phyloP scores from a whole-genome alignment of 768 basidiomycete genomes.

The Cyathus striatus region DNA sequence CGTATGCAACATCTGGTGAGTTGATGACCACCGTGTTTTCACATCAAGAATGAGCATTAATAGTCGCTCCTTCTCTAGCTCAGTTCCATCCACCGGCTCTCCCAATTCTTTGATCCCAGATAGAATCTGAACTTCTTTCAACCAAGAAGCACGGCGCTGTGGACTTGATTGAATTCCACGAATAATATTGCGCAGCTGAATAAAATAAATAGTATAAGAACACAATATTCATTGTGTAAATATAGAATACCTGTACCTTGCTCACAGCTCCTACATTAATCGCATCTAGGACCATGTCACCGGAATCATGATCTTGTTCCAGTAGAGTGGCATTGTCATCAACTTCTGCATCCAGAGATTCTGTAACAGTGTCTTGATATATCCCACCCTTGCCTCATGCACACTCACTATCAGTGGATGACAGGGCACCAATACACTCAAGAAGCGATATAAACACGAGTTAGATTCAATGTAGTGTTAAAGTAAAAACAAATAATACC shows the following conservation, averaged over 20 bases:
- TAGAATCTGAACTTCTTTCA: not conserved
- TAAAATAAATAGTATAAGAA: not conserved
- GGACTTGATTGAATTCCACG: not conserved
- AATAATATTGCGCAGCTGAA: not conserved
- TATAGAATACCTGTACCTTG: not conserved
- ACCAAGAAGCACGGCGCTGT: not conserved
- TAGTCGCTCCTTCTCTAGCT: not conserved
- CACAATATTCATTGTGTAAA: not conserved
- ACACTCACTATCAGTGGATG: not conserved
- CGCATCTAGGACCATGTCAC: not conserved
- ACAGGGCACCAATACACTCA: not conserved
- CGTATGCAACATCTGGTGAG: not conserved
- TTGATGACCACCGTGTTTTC: not conserved
- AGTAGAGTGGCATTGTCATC: not conserved
- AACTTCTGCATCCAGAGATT: not conserved
- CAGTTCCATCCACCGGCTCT: not conserved
- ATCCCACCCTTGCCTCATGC: not conserved
- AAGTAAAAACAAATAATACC: not conserved
- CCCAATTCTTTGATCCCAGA: not conserved
- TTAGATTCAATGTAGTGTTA: not conserved
- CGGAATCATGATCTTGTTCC: not conserved
- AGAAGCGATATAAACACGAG: not conserved
- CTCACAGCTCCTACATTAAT: not conserved
- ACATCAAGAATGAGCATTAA: not conserved
- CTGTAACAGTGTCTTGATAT: not conserved